Evolutionary conservation across 139 green algal genomes (phyloP), one percentile per base, ranked within the genome.

Genomic region (Raphidocelis subcapitata): DNA sequence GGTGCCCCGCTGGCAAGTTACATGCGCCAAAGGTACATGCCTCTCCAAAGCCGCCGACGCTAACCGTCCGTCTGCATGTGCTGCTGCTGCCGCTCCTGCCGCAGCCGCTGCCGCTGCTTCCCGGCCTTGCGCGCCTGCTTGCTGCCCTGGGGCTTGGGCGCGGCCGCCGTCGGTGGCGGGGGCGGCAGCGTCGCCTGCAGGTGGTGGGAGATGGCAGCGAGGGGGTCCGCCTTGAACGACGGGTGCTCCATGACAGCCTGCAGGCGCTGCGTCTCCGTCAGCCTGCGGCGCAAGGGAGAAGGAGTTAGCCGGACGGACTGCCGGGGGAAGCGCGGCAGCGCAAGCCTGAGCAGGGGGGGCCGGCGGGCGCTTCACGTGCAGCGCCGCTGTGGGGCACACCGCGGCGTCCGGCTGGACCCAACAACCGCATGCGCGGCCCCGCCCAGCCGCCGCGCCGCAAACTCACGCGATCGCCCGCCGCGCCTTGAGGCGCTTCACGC

Each of bases 161-260:
- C n/a, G n/a, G 10, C 26, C 26, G 8, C 14, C 26, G 55, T 14
- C 10, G 24, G 55, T 8, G 24, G 55, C n/a, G 55, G 10, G 8
- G n/a, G 24, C 55, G 55, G 55, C 14, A 62, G 55, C 26, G 55
- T 62, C 5, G 55, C 55, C 26, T 62, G 55, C 55, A 62, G 55
- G 55, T 62, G 55, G 26, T 62, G 24, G 5, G 26, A 8, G 14
- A 62, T 62, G 10, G 55, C 24, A 15, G 10, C 55, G 5, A 62
- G 14, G 55, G 55, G 55, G 55, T 62, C 26, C 8, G 55, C 55
- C 26, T 62, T 29, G 55, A 28, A 62, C 10, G 55, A 29, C 10
- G 55, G 55, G 55, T 62, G 55, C n/a, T 62, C 24, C n/a, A 28
- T 31, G n/a, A 62, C 55, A 8, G 10, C 10, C 55, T 62, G 55